Percentiles rank a stretch among this genome's conserved stretches.
These are phyloP conservation scores for Colletotrichum tamarilloi DNA, from an alignment of 2,329 filamentous ascomycete genomes.

Conservation along the genomic window DNA sequence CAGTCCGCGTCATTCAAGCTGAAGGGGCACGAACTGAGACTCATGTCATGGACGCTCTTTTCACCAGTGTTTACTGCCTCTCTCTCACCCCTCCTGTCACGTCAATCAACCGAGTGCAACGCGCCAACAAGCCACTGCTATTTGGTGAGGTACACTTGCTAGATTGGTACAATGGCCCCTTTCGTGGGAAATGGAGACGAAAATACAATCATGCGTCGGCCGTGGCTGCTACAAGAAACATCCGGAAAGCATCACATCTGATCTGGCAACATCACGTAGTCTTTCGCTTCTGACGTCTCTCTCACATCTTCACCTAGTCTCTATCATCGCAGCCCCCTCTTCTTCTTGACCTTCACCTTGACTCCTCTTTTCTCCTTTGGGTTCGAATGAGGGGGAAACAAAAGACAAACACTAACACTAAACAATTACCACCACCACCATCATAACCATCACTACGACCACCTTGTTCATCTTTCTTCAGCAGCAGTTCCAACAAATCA, in stretches of 20 bases:
- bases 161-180: neutral
- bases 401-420: constrained; percentile 21
- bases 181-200: neutral
- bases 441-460: neutral
- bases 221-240: neutral
- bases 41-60: neutral
- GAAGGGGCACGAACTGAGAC: neutral
- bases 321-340: neutral
- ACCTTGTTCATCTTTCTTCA: neutral
- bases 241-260: neutral
- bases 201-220: neutral
- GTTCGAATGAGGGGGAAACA: constrained; percentile 3
- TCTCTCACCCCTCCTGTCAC: neutral
- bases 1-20: neutral
- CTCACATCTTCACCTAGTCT: neutral
- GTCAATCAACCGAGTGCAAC: no score
- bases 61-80: neutral
- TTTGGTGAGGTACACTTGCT: neutral
- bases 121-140: constrained; percentile 6
- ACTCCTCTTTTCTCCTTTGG: constrained; percentile 10
- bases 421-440: neutral
- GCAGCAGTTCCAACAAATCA: constrained; percentile 10
- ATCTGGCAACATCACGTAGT: neutral
- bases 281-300: neutral
- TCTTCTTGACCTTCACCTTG: neutral